These are phyloP conservation scores for Pulicaria dysenterica DNA, from an alignment of 129 eudicot genomes.

Conservation along the genomic window DNA sequence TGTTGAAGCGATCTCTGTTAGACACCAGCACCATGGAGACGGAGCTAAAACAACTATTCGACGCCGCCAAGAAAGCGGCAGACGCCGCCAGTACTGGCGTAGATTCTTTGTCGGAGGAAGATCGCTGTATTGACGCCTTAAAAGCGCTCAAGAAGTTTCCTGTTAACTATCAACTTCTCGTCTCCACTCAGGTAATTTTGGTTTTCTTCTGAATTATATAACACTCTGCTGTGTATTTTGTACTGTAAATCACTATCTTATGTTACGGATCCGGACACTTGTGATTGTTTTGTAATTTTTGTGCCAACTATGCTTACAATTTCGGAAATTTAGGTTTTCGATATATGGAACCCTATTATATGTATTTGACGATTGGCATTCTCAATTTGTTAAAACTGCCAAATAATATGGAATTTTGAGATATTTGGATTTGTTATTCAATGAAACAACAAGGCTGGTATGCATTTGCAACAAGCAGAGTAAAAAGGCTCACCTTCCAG, in stretches of 20 bases:
- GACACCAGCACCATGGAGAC: constrained; percentile 54
- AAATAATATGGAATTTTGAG: background rate
- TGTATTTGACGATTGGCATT: constrained; percentile 8
- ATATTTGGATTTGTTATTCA: constrained; percentile 12
- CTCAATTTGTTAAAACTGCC: constrained; percentile 11
- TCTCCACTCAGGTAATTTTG: constrained; percentile 72
- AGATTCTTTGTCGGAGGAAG: constrained; percentile 65
- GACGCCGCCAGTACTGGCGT: constrained; percentile 52
- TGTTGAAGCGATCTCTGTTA: constrained; percentile 25
- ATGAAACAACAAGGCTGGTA: constrained; percentile 1
- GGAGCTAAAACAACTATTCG: constrained; percentile 77
- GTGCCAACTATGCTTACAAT: constrained; percentile 8
- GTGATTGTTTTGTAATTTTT: constrained; percentile 9
- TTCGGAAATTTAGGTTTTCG: background rate
- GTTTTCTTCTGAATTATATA: background rate
- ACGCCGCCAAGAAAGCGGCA: constrained; percentile 81
- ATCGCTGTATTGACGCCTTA: constrained; percentile 77
- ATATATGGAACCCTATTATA: background rate
- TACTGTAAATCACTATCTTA: background rate
- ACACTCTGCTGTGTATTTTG: background rate
- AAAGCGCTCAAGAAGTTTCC: constrained; percentile 69
- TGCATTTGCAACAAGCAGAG: constrained; percentile 11
- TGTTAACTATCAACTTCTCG: constrained; percentile 78
- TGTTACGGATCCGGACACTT: constrained; percentile 9
- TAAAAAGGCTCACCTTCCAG: background rate